phyloP scores from a whole-genome alignment of 495 filamentous ascomycete genomes.

The Rostrohypoxylon terebratum region DNA sequence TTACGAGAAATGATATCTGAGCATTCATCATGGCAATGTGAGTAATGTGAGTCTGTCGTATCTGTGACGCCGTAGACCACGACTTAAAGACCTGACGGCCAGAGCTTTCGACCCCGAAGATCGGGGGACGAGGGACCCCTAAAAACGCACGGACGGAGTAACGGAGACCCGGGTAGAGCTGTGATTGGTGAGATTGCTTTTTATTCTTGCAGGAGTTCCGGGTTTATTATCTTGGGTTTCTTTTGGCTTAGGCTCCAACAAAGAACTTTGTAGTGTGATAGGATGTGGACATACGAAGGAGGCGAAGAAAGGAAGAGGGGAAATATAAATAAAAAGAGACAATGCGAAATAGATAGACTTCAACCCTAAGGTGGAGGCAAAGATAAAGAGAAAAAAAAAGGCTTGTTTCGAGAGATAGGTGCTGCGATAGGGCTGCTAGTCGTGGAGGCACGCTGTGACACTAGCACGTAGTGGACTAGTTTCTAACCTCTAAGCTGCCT shows the following conservation, averaged over 20 bases:
- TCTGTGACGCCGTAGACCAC: constrained; percentile 35
- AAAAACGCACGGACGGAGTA: constrained; percentile 45
- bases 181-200: constrained; percentile 44
- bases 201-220: constrained; percentile 18
- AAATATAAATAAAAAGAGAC: constrained; percentile 26
- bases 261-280: constrained; percentile 26
- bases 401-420: constrained; percentile 30
- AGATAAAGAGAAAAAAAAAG: constrained; percentile 33
- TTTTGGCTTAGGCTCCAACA: constrained; percentile 22
- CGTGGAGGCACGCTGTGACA: constrained; percentile 40
- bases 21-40: constrained; percentile 61
- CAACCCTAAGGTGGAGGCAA: constrained; percentile 28
- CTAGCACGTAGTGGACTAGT: constrained; percentile 33
- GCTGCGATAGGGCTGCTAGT: constrained; percentile 43
- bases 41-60: constrained; percentile 28
- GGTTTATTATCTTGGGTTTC: constrained; percentile 27
- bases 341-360: constrained; percentile 22
- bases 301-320: constrained; percentile 15
- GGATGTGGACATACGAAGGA: constrained; percentile 23
- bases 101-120: constrained; percentile 45
- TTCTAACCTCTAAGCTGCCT: constrained; percentile 5
- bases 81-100: constrained; percentile 12
- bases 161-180: constrained; percentile 37
- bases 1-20: constrained; percentile 68
- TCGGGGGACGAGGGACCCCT: constrained; percentile 46